Conservation (phyloP, 306 rosid species). For the Comarum palustre region DNA sequence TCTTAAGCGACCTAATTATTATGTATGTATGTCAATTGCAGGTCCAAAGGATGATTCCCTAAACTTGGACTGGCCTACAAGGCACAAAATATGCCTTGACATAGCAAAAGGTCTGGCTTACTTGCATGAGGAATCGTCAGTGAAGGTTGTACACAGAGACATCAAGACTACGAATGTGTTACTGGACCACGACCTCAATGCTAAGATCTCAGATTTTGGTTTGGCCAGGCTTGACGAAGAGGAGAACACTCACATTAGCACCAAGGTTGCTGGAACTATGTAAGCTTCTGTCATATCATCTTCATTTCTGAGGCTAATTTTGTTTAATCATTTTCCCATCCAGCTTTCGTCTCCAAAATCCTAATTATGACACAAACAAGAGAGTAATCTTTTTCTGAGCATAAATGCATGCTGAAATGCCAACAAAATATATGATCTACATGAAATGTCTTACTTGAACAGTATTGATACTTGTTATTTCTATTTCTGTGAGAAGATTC, state of each 20-base stretch:
- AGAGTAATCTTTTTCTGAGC: not conserved
- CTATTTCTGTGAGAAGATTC: not conserved
- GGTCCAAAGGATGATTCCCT: conserved; percentile 10
- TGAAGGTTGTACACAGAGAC: conserved; percentile 63
- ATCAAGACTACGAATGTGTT: conserved; percentile 54
- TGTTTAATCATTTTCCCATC: not conserved
- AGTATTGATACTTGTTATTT: not conserved
- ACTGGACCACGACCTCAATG: conserved; percentile 46
- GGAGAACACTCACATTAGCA: conserved; percentile 49
- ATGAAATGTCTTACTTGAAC: not conserved
- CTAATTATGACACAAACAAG: not conserved
- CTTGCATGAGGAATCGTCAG: conserved; percentile 51
- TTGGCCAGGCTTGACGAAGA: conserved; percentile 59
- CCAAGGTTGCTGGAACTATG: conserved; percentile 56
- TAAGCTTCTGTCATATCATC: conserved; percentile 16
- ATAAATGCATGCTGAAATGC: not conserved
- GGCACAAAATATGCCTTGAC: conserved; percentile 49
- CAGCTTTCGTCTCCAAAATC: not conserved
- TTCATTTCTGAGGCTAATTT: not conserved
- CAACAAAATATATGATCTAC: not conserved
- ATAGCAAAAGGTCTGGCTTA: conserved; percentile 56
- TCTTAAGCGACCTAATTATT: not conserved
- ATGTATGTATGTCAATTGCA: not conserved
- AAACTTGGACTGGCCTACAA: conserved; percentile 48
- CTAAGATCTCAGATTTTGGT: conserved; percentile 66